These are phyloP conservation scores for Domatiomyces catenatus DNA, from an alignment of 2,329 filamentous ascomycete species.

Conservation along the genomic window DNA sequence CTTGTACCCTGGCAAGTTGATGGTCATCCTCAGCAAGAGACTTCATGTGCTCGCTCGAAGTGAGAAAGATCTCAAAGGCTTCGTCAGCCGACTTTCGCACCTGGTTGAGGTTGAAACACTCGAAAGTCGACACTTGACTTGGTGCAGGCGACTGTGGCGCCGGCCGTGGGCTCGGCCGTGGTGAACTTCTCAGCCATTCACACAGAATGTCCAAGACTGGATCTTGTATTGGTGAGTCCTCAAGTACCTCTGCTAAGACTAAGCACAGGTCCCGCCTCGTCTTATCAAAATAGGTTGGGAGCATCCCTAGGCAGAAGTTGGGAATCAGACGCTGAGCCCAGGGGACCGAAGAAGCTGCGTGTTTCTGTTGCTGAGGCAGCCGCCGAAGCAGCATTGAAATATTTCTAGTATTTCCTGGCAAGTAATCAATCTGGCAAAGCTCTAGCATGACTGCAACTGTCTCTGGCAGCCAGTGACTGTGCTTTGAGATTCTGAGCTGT, in stretches of 20 bases:
- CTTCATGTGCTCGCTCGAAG: slow-evolving; percentile 44
- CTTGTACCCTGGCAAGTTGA: slow-evolving; percentile 3
- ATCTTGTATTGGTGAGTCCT: slow-evolving; percentile 56
- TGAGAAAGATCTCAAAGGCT: slow-evolving; percentile 38
- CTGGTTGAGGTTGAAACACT: slow-evolving; percentile 60
- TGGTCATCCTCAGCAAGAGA: slow-evolving; percentile 41
- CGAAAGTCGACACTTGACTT: slow-evolving; percentile 52
- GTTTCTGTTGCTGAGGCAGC: slow-evolving; percentile 49
- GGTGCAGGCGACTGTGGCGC: background rate
- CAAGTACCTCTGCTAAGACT: slow-evolving; percentile 58
- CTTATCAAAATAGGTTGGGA: slow-evolving; percentile 71
- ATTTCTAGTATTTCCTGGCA: slow-evolving; percentile 57
- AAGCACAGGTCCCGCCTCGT: slow-evolving; percentile 74
- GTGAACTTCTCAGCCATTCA: slow-evolving; percentile 47
- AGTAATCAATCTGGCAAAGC: slow-evolving; percentile 65
- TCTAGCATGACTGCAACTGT: slow-evolving; percentile 53
- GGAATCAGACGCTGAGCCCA: slow-evolving; percentile 62
- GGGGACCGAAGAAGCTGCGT: slow-evolving; percentile 40
- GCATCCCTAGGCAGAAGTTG: slow-evolving; percentile 71
- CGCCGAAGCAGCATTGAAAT: slow-evolving; percentile 78
- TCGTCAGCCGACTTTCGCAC: slow-evolving; percentile 39
- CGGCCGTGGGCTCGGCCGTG: background rate
- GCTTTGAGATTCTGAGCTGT: slow-evolving; percentile 38
- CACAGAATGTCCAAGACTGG: slow-evolving; percentile 58
- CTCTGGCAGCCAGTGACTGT: slow-evolving; percentile 29